Conservation (phyloP, 2,329 filamentous ascomycete species). For the Colletotrichum horii region DNA sequence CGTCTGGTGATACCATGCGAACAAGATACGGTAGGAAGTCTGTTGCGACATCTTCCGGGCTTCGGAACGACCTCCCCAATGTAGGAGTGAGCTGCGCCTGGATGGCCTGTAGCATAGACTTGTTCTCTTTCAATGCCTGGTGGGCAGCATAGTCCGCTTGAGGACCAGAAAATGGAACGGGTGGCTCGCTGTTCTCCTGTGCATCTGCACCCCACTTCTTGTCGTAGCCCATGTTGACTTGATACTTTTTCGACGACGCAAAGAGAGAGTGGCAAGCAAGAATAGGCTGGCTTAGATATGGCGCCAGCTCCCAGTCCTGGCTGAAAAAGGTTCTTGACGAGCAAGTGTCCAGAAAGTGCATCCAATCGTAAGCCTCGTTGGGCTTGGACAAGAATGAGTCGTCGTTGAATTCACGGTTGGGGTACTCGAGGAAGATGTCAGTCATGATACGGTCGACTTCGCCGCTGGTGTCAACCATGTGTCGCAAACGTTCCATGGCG, state of each 20-base stretch:
- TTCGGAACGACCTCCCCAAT: constrained; percentile 79
- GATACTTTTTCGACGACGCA: constrained; percentile 68
- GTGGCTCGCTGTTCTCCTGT: constrained; percentile 56
- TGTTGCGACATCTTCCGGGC: constrained; percentile 75
- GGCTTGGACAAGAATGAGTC: constrained; percentile 92
- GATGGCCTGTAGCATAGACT: constrained; percentile 73
- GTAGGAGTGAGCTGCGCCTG: constrained; percentile 75
- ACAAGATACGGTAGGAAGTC: constrained; percentile 87
- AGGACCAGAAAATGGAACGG: constrained; percentile 80
- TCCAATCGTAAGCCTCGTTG: constrained; percentile 87
- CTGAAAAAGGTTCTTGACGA: constrained; percentile 79
- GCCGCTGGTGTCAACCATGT: constrained; percentile 81
- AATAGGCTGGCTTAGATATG: constrained; percentile 85
- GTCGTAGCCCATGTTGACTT: constrained; percentile 45
- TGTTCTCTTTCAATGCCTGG: constrained; percentile 82
- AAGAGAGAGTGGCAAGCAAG: constrained; percentile 93
- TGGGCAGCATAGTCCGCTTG: constrained; percentile 81
- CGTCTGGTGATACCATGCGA: constrained; percentile 83
- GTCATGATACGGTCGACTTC: constrained; percentile 80
- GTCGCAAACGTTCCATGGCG: constrained; percentile 72
- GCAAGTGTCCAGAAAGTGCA: constrained; percentile 88
- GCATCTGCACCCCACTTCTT: constrained; percentile 49
- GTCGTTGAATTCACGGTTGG: constrained; percentile 88
- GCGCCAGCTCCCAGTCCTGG: constrained; percentile 91
- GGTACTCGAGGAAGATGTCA: constrained; percentile 87